Evolutionary conservation across 345 rosid species (phyloP), one percentile per base, ranked within the genome.

Genomic region (Eucalyptus cloeziana): DNA sequence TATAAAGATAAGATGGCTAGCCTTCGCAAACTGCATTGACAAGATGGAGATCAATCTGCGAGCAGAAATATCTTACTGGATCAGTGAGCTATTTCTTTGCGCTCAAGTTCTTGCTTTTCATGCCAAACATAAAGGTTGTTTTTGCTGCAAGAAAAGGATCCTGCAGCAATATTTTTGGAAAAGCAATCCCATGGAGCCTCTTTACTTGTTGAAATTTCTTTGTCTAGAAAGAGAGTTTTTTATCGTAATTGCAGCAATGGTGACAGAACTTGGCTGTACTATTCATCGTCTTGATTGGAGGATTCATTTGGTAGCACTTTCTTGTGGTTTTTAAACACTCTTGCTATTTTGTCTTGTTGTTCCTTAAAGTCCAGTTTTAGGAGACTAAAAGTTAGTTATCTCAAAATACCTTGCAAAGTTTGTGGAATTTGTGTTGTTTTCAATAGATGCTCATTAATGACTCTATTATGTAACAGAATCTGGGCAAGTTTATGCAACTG

Each of bases 401-500:
- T 76, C 30, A 5, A 40, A 37, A 40, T 76, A 40, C 47, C 85
- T 21, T 76, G 47, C 85, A 76, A 40, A 76, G 30, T 76, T 76
- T 40, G 85, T 76, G 85, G 85, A 76, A 76, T 21, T 40, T 33
- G 43, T 49, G 43, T 56, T 31, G 62, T 69, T 69, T 71, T 27
- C 62, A 31, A 43, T 19, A 30, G 15, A 31, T 49, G 54, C 44
- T 31, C 27, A 21, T 71, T 31, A 47, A 51, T 43, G 51, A 50
- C 85, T 31, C 80, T 88, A 49, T 88, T 40, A 88, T 76, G 87
- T 90, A 79, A 62, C 97, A 96, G 99, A 98, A 90, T 92, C 93
- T 58, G 96, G 98, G 92, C 91, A 93, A 47, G 97, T 97, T 91
- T 97, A 93, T 90, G 96, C 99, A 64, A 92, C 97, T 31, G 99